Evolutionary conservation across 768 basidiomycete genomes (phyloP).

Genomic region (Suillus discolor): DNA sequence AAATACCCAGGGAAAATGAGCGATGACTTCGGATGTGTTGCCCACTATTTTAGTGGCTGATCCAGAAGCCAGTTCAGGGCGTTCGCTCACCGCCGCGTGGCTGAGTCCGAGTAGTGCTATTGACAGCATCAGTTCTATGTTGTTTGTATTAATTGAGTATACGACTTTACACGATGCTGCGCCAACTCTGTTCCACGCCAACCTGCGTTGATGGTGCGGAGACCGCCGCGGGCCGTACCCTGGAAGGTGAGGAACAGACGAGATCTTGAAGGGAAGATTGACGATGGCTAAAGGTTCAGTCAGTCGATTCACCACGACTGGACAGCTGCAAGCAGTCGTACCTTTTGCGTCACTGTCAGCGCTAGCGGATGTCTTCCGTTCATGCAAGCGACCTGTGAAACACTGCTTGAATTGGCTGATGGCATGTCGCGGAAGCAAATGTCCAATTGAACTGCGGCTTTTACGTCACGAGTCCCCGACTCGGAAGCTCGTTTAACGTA

Average conservation of each 20-base stretch:
- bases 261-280: background rate
- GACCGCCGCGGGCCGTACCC: background rate
- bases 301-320: background rate
- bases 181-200: background rate
- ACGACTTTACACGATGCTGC: background rate
- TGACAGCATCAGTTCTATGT: background rate
- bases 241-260: background rate
- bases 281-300: background rate
- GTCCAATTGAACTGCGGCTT: background rate
- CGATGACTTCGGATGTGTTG: background rate
- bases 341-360: background rate
- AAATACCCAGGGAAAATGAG: background rate
- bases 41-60: background rate
- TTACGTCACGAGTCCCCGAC: constrained; percentile 31
- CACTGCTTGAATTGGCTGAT: too few relatives aligned
- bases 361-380: background rate
- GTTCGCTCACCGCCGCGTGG: background rate
- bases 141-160: background rate
- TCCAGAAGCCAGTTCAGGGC: background rate
- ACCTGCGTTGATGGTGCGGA: constrained; percentile 1
- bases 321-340: background rate
- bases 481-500: background rate
- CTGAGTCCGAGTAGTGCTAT: background rate
- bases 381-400: background rate
- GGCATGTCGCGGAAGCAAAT: constrained; percentile 4